Percentiles rank a stretch among this genome's conserved stretches.
Evolutionary conservation across 305 asterid species (phyloP).

Genomic region (Fraxinus dipetala): DNA sequence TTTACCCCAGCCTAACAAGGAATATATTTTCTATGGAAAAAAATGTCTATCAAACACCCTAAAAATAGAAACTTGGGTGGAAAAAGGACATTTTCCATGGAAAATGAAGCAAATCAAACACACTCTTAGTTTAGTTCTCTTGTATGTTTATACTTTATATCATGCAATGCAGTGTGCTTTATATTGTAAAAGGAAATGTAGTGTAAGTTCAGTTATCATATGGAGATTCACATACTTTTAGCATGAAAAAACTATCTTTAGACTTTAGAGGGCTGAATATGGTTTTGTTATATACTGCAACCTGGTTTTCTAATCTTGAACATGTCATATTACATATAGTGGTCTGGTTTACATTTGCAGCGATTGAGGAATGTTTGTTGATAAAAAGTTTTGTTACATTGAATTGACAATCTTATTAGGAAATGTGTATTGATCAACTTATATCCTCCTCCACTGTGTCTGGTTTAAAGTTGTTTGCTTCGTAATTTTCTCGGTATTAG

Average conservation of each 20-base stretch:
- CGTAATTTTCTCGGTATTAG: neutral
- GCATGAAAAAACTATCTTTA: neutral
- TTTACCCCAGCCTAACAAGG: no score
- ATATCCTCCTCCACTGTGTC: neutral
- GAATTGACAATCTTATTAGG: neutral
- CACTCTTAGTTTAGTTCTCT: neutral
- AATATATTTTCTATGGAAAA: no score
- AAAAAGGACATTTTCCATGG: no score
- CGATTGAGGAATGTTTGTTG: neutral
- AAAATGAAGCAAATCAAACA: no score
- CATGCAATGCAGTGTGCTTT: neutral
- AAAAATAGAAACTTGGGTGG: no score
- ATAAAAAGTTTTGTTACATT: neutral
- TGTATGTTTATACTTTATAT: neutral
- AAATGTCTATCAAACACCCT: no score
- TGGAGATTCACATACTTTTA: neutral
- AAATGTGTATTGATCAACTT: neutral
- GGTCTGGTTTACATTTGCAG: neutral
- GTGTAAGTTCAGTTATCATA: neutral
- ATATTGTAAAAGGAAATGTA: neutral
- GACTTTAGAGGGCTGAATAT: neutral
- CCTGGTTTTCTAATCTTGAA: neutral
- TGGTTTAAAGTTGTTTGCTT: neutral
- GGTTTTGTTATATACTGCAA: neutral
- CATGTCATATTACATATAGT: neutral